Base-by-base conservation (phyloP, 2,329 filamentous ascomycete species). In the Onygenales sp. region DNA sequence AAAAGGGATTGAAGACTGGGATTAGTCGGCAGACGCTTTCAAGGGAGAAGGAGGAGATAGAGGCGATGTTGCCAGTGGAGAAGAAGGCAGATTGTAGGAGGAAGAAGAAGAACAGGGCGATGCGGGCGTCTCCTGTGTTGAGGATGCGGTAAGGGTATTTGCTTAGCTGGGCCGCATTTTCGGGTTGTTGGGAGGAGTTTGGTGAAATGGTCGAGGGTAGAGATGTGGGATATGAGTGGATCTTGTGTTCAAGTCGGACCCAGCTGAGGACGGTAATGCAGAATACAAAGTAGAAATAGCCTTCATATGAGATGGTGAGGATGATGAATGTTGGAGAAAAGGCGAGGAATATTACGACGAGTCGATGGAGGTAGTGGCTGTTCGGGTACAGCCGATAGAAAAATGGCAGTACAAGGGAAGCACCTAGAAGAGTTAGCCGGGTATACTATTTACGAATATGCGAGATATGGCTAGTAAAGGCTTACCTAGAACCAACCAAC, bases 21-120 rank as follows among this genome's bases (percentile, higher is more conserved):
- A 97, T 79, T 6, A 98, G 81, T 2, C 93, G 85, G 67, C 78
- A 81, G 6, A 98, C 93, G 62, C 87, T 91, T 54, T 97, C 93
- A 42, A 98, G 77, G 57, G 87, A 94, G 74, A 98, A 98, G 1
- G 89, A 88, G 13, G 91, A 95, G 52, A 98, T 74, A 0, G 92
- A 96, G 0, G 93, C 93, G 54, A 98, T 83, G 72, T 98, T 98
- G 58, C 93, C 93, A 0, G 92, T 97, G 72, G 85, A 88, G 79
- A 97, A 98, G 71, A 98, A 98, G 50, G 87, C 93, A 2, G 91
- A 92, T 70, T 98, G 93, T 5, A 98, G 79, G 40, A 98, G 81
- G 60, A 89, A 90, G 69, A 98, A 86, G 77, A 97, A 96, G 76
- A 97, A 97, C 6, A 98, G 80, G 1, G 89, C 86, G 37, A 95